Percentiles rank a stretch among this genome's conserved stretches.
Evolutionary conservation across 192 early-diverging fungal species (phyloP).

Genomic region (Kappamyces sp.): DNA sequence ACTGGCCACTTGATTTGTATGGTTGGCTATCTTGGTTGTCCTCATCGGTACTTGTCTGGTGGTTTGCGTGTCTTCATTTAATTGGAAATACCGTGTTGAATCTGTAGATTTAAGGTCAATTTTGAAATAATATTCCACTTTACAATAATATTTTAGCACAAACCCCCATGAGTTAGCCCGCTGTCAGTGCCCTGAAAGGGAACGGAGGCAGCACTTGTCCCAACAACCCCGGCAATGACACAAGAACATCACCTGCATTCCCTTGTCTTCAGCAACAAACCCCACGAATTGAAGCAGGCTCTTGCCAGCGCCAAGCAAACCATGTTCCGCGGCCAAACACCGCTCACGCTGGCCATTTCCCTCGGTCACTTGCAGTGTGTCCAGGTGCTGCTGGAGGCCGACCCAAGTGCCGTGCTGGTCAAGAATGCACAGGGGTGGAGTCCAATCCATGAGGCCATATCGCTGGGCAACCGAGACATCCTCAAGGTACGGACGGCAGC

Average conservation of each 20-base stretch:
- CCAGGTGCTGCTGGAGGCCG: slow-evolving; percentile 25
- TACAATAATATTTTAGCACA: no score
- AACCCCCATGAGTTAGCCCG: no score
- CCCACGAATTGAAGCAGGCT: slow-evolving; percentile 3
- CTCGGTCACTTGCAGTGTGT: slow-evolving; percentile 31
- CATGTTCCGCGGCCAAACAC: slow-evolving; percentile 38
- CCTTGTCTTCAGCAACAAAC: slow-evolving; percentile 11
- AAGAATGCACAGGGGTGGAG: slow-evolving; percentile 42
- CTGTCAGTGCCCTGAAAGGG: no score
- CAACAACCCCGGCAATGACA: not conserved
- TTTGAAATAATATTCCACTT: no score
- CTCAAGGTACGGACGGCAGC: slow-evolving; percentile 10
- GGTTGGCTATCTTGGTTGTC: no score
- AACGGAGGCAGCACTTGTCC: no score
- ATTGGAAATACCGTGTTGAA: no score
- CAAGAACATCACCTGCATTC: slow-evolving; percentile 4
- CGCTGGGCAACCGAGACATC: slow-evolving; percentile 36
- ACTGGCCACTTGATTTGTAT: no score
- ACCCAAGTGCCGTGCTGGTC: slow-evolving; percentile 24
- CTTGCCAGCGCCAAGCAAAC: slow-evolving; percentile 4
- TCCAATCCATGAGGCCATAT: slow-evolving; percentile 46
- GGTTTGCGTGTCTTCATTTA: no score
- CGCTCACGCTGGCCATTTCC: slow-evolving; percentile 40
- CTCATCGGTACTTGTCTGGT: no score
- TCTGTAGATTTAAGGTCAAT: no score